Evolutionary conservation across 495 filamentous ascomycete species (phyloP).

Genomic region (Penicillium simplicissimum): DNA sequence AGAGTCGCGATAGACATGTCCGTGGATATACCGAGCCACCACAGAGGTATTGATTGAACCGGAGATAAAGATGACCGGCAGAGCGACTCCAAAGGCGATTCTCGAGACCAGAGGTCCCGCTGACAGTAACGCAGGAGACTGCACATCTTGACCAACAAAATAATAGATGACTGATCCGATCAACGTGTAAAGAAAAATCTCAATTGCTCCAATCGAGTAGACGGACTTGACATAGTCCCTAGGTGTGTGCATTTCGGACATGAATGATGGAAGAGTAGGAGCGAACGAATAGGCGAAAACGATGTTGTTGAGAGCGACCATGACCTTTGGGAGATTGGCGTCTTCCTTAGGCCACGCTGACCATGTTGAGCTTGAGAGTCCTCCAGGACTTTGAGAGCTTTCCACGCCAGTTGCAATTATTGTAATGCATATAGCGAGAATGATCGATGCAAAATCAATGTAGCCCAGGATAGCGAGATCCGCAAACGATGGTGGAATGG

Average conservation of each 20-base stretch:
- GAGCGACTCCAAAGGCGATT: constrained; percentile 69
- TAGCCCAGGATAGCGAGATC: constrained; percentile 61
- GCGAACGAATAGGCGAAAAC: constrained; percentile 65
- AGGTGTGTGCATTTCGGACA: constrained; percentile 72
- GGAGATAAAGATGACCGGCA: constrained; percentile 71
- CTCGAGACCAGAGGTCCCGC: constrained; percentile 59
- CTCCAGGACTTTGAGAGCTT: constrained; percentile 20
- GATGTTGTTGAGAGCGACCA: constrained; percentile 68
- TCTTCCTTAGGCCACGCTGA: constrained; percentile 33
- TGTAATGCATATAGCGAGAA: constrained; percentile 65
- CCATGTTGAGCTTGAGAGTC: constrained; percentile 34
- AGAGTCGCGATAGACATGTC: constrained; percentile 52
- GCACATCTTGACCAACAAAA: constrained; percentile 65
- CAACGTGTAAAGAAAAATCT: constrained; percentile 66
- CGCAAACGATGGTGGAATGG: constrained; percentile 56
- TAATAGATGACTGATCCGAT: constrained; percentile 66
- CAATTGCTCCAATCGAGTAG: constrained; percentile 55
- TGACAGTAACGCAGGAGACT: constrained; percentile 66
- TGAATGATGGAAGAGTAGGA: constrained; percentile 67
- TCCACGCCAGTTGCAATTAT: constrained; percentile 63
- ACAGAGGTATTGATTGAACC: constrained; percentile 63
- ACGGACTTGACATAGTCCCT: constrained; percentile 62
- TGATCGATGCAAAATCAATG: constrained; percentile 63
- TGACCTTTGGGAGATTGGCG: constrained; percentile 31
- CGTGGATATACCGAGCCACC: constrained; percentile 60